Percentiles rank a stretch among this genome's conserved stretches.
Evolutionary conservation across 148 eudicot genomes (phyloP).

Genomic region (Rhododendron ferrugineum): DNA sequence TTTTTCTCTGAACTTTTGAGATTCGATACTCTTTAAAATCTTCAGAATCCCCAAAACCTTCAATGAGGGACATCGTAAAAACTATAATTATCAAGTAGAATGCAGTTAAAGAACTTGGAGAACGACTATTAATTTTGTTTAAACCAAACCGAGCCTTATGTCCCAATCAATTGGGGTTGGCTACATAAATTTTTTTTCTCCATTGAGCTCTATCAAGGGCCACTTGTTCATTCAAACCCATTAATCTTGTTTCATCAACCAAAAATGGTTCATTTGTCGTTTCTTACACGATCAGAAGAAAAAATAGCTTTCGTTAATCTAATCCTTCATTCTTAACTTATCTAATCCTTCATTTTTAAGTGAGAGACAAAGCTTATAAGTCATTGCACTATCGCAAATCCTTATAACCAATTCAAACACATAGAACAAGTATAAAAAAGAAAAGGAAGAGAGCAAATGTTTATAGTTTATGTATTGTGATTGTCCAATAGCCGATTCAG

Average conservation of each 20-base stretch:
- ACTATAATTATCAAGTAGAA: not conserved
- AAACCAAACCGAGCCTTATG: too few relatives aligned
- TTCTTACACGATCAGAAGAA: not conserved
- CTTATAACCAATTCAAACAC: not conserved
- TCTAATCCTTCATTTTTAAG: not conserved
- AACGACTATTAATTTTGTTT: not conserved
- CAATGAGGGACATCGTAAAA: not conserved
- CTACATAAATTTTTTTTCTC: too few relatives aligned
- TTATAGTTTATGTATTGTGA: not conserved
- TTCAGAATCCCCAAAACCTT: slow-evolving; percentile 56
- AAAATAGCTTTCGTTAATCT: not conserved
- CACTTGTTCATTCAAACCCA: too few relatives aligned
- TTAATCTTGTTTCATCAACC: not conserved
- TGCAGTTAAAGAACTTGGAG: not conserved
- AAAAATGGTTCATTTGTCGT: not conserved
- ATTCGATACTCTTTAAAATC: slow-evolving; percentile 41
- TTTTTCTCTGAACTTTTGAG: slow-evolving; percentile 30
- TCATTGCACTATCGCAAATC: not conserved
- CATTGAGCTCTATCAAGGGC: too few relatives aligned
- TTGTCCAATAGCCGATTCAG: not conserved
- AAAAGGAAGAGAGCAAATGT: not conserved
- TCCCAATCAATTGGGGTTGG: too few relatives aligned
- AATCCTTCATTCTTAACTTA: not conserved
- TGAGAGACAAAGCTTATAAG: not conserved
- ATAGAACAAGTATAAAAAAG: not conserved